Conservation (phyloP, 176 grass and related monocot genomes). For the Oryza officinalis region DNA sequence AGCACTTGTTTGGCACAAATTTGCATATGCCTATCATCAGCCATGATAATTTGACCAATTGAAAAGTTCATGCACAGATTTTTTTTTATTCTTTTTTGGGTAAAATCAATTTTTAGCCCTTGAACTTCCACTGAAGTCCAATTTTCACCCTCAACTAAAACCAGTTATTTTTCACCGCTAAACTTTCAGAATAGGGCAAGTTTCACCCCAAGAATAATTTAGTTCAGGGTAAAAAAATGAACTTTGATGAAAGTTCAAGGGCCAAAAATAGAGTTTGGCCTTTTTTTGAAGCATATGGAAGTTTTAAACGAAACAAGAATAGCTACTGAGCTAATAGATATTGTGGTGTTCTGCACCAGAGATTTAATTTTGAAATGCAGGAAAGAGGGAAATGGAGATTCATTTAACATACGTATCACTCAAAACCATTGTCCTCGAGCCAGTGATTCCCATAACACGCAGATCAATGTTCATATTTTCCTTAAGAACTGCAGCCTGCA, state of each 20-base stretch:
- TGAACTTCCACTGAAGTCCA: too few relatives aligned
- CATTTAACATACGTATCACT: constrained; percentile 63
- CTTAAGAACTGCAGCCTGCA: constrained; percentile 69
- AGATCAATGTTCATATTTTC: constrained; percentile 90
- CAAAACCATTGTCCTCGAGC: constrained; percentile 71
- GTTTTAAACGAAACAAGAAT: background rate
- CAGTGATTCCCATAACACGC: constrained; percentile 82
- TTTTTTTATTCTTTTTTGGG: too few relatives aligned
- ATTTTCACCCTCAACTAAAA: too few relatives aligned
- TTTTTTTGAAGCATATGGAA: background rate
- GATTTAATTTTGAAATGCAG: background rate
- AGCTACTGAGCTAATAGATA: constrained; percentile 4
- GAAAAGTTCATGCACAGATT: background rate
- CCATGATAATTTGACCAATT: background rate
- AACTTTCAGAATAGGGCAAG: too few relatives aligned
- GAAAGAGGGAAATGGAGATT: background rate
- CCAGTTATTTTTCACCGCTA: too few relatives aligned
- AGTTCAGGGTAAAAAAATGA: too few relatives aligned
- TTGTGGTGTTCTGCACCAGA: background rate
- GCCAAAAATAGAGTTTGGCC: too few relatives aligned
- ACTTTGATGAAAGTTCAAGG: too few relatives aligned
- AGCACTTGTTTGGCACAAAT: background rate
- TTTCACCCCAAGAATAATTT: too few relatives aligned
- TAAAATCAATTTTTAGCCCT: too few relatives aligned
- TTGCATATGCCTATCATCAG: background rate